Base-by-base conservation (phyloP, 108 stramenopile genomes). In the Skeletonema grethae region DNA sequence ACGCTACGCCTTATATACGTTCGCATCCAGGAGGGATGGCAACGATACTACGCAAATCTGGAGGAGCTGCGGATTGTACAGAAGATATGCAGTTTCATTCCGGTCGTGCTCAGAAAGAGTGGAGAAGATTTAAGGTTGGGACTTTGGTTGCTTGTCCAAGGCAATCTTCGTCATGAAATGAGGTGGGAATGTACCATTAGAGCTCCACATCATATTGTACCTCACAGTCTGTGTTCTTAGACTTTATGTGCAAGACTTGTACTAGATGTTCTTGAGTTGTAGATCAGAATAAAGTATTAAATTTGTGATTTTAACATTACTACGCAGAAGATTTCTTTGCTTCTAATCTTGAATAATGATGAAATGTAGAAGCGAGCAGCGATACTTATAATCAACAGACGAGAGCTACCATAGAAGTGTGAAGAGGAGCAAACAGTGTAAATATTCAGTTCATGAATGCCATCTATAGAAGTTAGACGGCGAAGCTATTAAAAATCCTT, bases 51-150 rank as follows among this genome's bases (percentile, higher is more conserved):
- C 79, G 73, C 31, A 86, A 85, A 55, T 48, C 82, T 1, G 94
- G 91, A 9, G 91, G 91, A 1, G 82, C 62, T 5, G 73, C 50
- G 0, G 91, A 95, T 68, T 93, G 91, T 57, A 80, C 85, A 2
- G 76, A 75, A 25, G 94, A 95, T 56, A 63, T 95, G 63, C 48
- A 63, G 0, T 92, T 93, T 65, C 94, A 95, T 69, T 86, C 88
- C 0, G 63, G 63, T 22, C 65, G 67, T 16, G 91, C 87, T 9
- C 79, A 66, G 30, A 68, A 75, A 56, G 45, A 86, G 48, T 90
- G 85, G 94, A 72, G 73, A 38, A 76, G 77, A 39, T 79, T 70
- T 45, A 70, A 73, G 28, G 71, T 94, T 46, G 93, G 93, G 35
- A 82, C 36, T 20, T 35, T 87, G 22, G 24, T 30, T 31, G 18